A percentile compares a stretch with the other conserved stretches of the same genome.
Conservation (phyloP, 768 basidiomycete species). For the Fistulinella prunicolor region DNA sequence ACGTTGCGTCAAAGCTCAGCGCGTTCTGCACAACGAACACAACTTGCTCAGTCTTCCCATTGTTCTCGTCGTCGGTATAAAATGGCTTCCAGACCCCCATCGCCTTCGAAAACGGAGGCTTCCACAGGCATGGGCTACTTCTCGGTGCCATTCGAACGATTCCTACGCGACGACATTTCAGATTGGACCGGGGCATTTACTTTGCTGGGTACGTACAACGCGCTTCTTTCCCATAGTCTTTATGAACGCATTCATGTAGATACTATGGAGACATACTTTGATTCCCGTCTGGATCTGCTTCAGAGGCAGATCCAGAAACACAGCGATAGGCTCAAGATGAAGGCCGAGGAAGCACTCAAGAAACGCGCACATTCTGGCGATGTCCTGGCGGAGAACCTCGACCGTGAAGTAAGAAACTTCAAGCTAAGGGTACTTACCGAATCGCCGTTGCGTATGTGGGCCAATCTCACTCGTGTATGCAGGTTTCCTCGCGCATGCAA, state of each 20-base stretch:
- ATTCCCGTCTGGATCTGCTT: slow-evolving; percentile 80
- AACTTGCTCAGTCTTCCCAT: slow-evolving; percentile 5
- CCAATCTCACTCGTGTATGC: slow-evolving; percentile 10
- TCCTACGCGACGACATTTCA: slow-evolving; percentile 68
- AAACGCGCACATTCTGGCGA: slow-evolving; percentile 56
- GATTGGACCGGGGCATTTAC: slow-evolving; percentile 85
- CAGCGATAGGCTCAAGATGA: slow-evolving; percentile 75
- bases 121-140: slow-evolving; percentile 50
- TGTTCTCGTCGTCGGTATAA: slow-evolving; percentile 19
- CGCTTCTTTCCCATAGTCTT: neutral
- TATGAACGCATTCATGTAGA: slow-evolving; percentile 44
- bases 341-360: slow-evolving; percentile 80
- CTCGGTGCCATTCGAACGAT: slow-evolving; percentile 68
- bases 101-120: slow-evolving; percentile 35
- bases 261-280: slow-evolving; percentile 93
- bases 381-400: slow-evolving; percentile 69
- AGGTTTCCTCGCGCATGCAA: slow-evolving; percentile 82
- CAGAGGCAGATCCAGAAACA: slow-evolving; percentile 87
- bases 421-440: slow-evolving; percentile 67
- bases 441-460: neutral
- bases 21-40: no score
- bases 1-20: neutral
- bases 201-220: slow-evolving; percentile 60
- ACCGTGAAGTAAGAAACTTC: slow-evolving; percentile 83
- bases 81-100: slow-evolving; percentile 39